These are phyloP conservation scores for Penicillium rolfsii DNA, from an alignment of 2,329 filamentous ascomycete species.

Conservation along the genomic window DNA sequence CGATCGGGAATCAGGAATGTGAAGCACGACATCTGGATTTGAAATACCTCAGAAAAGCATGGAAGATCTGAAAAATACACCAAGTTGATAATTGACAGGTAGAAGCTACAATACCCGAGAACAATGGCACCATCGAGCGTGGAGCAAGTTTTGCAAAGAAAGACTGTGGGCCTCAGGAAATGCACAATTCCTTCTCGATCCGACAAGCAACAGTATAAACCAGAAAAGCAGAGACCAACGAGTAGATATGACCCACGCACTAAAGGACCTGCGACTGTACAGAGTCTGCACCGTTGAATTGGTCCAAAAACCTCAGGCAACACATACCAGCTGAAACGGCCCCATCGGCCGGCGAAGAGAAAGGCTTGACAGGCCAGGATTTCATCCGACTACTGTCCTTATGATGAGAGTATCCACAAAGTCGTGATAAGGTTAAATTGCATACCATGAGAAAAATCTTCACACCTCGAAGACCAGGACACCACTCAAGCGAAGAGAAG, in stretches of 20 bases:
- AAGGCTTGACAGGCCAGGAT: slow-evolving; percentile 4
- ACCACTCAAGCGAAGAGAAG: neutral
- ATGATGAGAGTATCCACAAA: slow-evolving; percentile 6
- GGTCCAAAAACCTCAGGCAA: slow-evolving; percentile 5
- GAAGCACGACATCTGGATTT: neutral
- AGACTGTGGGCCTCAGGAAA: neutral
- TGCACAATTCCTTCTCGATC: neutral
- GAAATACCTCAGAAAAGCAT: no score
- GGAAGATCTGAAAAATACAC: no score
- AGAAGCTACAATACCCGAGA: neutral
- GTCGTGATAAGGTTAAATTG: slow-evolving; percentile 14
- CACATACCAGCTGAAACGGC: slow-evolving; percentile 6
- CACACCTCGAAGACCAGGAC: slow-evolving; percentile 14
- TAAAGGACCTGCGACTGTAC: neutral
- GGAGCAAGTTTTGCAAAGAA: neutral
- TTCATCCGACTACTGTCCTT: neutral
- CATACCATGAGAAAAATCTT: neutral
- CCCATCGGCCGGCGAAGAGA: neutral
- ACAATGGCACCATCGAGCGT: slow-evolving; percentile 1
- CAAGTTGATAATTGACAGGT: neutral
- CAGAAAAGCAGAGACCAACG: neutral
- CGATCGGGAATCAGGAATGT: neutral
- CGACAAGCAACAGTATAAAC: neutral
- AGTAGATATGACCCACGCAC: neutral
- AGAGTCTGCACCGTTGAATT: neutral